Percentiles rank a stretch among this genome's conserved stretches.
Evolutionary conservation across 2,329 filamentous ascomycete genomes (phyloP).

Genomic region (Pyricularia sp.): DNA sequence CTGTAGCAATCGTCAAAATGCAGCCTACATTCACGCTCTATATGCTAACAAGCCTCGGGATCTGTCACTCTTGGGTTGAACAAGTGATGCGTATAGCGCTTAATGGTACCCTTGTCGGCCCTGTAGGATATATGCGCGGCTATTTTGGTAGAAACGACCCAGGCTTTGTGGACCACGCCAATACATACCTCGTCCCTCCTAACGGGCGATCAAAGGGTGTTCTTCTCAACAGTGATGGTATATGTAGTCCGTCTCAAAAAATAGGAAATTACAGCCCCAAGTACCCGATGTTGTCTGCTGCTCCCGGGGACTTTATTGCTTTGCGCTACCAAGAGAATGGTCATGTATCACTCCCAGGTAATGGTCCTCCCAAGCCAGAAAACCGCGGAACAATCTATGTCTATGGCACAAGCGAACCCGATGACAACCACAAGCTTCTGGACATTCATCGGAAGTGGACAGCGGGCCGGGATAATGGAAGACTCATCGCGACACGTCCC

Average conservation of each 20-base stretch:
- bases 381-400: conserved; percentile 67
- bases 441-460: conserved; percentile 77
- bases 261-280: conserved; percentile 42
- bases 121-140: too few relatives aligned
- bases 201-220: not conserved
- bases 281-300: conserved; percentile 53
- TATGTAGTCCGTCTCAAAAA: not conserved
- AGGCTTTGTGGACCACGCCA: too few relatives aligned
- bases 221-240: not conserved
- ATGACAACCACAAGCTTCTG: conserved; percentile 31
- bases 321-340: conserved; percentile 67
- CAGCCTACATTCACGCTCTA: too few relatives aligned
- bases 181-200: too few relatives aligned
- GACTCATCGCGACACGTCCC: conserved; percentile 65
- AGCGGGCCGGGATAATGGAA: conserved; percentile 70
- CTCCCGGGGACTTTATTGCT: conserved; percentile 54
- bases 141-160: too few relatives aligned
- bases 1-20: too few relatives aligned
- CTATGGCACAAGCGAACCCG: conserved; percentile 53
- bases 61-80: too few relatives aligned
- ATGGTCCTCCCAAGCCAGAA: conserved; percentile 34
- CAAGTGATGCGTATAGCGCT: too few relatives aligned
- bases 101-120: too few relatives aligned
- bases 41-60: too few relatives aligned
- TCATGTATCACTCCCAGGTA: conserved; percentile 53